Conservation (phyloP, 495 filamentous ascomycete species). For the Penicillium cataractarum region DNA sequence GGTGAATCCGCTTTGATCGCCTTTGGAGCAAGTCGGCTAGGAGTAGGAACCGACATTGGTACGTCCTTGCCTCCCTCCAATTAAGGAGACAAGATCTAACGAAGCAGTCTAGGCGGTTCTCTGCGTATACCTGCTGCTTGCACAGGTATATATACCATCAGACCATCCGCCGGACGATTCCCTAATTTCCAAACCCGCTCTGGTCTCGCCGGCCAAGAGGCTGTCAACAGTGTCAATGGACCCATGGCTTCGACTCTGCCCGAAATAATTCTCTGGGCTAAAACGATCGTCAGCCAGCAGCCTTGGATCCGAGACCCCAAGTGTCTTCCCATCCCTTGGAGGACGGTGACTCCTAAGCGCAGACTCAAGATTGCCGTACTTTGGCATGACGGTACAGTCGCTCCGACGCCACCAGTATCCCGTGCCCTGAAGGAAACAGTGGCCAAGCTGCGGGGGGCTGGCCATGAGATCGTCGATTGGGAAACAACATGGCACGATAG, state of each 20-base stretch:
- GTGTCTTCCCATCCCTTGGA: conserved; percentile 22
- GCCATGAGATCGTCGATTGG: conserved; percentile 12
- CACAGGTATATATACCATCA: conserved; percentile 43
- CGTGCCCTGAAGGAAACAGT: conserved; percentile 56
- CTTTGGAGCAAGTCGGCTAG: conserved; percentile 39
- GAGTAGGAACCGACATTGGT: conserved; percentile 48
- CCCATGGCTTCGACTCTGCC: conserved; percentile 16
- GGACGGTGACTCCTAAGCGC: conserved; percentile 24
- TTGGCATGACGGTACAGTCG: conserved; percentile 63
- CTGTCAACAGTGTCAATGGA: conserved; percentile 27
- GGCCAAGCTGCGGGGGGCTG: conserved; percentile 41
- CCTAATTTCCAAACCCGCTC: conserved; percentile 52
- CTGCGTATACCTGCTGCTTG: not conserved
- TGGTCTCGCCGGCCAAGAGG: conserved; percentile 38
- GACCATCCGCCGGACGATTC: conserved; percentile 48
- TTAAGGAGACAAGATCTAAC: not conserved
- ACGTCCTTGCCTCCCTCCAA: not conserved
- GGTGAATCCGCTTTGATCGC: conserved; percentile 46
- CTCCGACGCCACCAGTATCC: conserved; percentile 64
- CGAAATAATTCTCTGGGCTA: conserved; percentile 20
- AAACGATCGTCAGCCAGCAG: conserved; percentile 49
- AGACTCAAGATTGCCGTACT: conserved; percentile 61
- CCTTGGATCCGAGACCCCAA: conserved; percentile 55
- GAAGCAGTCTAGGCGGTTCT: not conserved
- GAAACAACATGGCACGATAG: not conserved